Evolutionary conservation across 2,329 filamentous ascomycete species (phyloP).

Genomic region (Hypoxylon sp.): DNA sequence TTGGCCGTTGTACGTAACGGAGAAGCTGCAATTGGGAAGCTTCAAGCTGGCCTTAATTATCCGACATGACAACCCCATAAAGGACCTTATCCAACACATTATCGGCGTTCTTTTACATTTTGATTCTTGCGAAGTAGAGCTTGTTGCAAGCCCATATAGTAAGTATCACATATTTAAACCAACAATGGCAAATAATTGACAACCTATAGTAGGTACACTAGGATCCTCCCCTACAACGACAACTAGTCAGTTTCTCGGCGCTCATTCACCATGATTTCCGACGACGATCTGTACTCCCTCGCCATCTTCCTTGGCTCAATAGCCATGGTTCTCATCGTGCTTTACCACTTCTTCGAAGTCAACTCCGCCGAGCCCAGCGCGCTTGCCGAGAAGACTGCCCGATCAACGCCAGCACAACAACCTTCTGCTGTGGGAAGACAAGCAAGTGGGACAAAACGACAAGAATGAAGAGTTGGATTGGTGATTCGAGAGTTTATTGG

Average conservation of each 20-base stretch:
- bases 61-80: conserved; percentile 26
- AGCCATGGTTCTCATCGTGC: conserved; percentile 91
- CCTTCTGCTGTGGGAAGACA: conserved; percentile 48
- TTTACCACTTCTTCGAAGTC: conserved; percentile 97
- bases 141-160: conserved; percentile 17
- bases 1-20: conserved; percentile 19
- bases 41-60: conserved; percentile 55
- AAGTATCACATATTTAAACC: conserved; percentile 17
- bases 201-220: conserved; percentile 8
- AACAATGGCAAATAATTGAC: conserved; percentile 24
- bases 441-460: conserved; percentile 42
- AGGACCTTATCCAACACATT: conserved; percentile 22
- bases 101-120: conserved; percentile 14
- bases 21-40: conserved; percentile 39
- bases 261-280: conserved; percentile 85
- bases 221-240: conserved; percentile 34
- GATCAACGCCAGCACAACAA: conserved; percentile 50
- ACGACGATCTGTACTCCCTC: conserved; percentile 89
- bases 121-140: background rate
- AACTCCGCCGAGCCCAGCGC: conserved; percentile 71
- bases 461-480: background rate
- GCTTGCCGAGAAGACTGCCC: conserved; percentile 49
- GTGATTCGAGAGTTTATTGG: background rate
- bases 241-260: conserved; percentile 38
- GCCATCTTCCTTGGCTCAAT: conserved; percentile 93